Base-by-base conservation (phyloP, 1,284 basidiomycete species). In the Marasmius sp. region DNA sequence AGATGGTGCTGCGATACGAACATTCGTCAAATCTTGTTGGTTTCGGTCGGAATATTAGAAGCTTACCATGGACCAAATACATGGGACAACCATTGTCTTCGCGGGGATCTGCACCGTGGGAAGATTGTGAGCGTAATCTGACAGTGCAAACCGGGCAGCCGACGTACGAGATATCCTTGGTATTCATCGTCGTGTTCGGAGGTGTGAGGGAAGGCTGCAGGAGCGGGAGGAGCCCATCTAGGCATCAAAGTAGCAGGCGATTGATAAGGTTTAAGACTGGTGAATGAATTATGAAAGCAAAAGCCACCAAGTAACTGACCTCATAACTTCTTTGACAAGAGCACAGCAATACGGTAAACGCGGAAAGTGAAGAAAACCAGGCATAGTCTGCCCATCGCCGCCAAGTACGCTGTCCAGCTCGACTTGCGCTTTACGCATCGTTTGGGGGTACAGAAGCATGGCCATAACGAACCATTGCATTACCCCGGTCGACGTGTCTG, bases 191-290 rank as follows among this genome's bases (percentile, higher is more conserved):
- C 64, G 0, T 20, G 51, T 36, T 66, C 63, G 18, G 63, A 58
- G 16, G 56, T 61, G 51, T 68, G 66, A 6, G 64, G 66, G 45
- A 68, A 63, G 16, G 64, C 61, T 10, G 64, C 65, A 16, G 68
- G 66, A 22, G 65, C 65, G 6, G 63, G 58, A 11, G 65, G 65
- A 20, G 56, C 57, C 63, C 62, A 68, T n/a, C 41, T 43, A 6
- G 41, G 6, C 12, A 12, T 5, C 27, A n/a, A n/a, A n/a, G n/a
- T n/a, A n/a, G n/a, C n/a, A n/a, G n/a, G n/a, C n/a, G n/a, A 27
- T 27, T 5, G 27, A 27, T 27, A 5, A 5, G 27, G 27, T 27
- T 27, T 27, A 27, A 27, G 27, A 27, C 27, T 27, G 27, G 2
- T 27, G 27, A 27, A 27, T 27, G 27, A n/a, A n/a, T n/a, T n/a